These are phyloP conservation scores for Fraxinus quadrangulata DNA, from an alignment of 257 asterid species.

Conservation along the genomic window DNA sequence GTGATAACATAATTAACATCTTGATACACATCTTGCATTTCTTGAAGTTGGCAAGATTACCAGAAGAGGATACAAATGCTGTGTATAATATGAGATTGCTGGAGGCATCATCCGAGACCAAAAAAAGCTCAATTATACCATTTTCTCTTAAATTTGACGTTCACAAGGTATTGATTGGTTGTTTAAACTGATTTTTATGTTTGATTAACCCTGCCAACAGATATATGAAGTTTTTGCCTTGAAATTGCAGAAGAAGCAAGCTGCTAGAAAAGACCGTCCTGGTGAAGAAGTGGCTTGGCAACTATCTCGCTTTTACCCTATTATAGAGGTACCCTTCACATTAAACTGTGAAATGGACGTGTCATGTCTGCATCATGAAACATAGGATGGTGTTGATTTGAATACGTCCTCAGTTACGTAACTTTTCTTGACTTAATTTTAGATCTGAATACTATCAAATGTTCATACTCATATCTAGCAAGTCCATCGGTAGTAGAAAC, in stretches of 20 bases:
- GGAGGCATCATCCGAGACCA: slow-evolving; percentile 69
- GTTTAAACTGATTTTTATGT: slow-evolving; percentile 19
- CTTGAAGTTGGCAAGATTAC: slow-evolving; percentile 74
- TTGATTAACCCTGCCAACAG: slow-evolving; percentile 23
- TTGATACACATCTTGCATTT: slow-evolving; percentile 29
- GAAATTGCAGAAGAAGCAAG: slow-evolving; percentile 74
- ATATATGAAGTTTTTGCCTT: slow-evolving; percentile 12
- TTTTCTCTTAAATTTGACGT: slow-evolving; percentile 88
- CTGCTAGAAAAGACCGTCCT: slow-evolving; percentile 83
- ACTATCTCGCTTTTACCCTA: slow-evolving; percentile 90
- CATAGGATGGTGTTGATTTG: neutral
- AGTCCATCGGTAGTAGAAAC: neutral
- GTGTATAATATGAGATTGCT: slow-evolving; percentile 92
- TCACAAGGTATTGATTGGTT: slow-evolving; percentile 65
- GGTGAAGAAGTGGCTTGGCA: slow-evolving; percentile 87
- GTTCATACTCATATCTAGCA: neutral
- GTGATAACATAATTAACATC: slow-evolving; percentile 18
- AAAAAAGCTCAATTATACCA: slow-evolving; percentile 69
- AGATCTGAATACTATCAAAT: neutral
- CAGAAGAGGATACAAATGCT: slow-evolving; percentile 81
- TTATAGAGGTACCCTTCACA: slow-evolving; percentile 69
- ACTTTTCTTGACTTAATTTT: neutral
- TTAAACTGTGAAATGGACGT: neutral
- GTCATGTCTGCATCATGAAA: neutral
- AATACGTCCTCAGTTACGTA: neutral